Percentiles rank a stretch among this genome's conserved stretches.
phyloP scores from a whole-genome alignment of 441 rosid genomes.

The Gossypium gossypioides region DNA sequence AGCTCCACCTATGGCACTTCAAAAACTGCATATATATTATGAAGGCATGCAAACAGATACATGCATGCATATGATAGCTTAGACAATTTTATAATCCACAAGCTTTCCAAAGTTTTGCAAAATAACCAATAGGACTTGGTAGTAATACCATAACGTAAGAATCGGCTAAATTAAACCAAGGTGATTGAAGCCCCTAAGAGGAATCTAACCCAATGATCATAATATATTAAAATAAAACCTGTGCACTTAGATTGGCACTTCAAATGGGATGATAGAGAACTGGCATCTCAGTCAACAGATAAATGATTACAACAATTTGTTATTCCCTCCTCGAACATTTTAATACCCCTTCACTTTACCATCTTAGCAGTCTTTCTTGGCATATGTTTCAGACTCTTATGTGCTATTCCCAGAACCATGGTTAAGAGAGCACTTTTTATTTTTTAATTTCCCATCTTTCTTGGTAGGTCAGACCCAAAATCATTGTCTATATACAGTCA shows the following conservation, averaged over 20 bases:
- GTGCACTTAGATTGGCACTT: neutral
- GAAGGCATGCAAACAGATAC: neutral
- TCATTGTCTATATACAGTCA: neutral
- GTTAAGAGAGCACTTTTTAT: neutral
- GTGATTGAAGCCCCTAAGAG: neutral
- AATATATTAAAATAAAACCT: neutral
- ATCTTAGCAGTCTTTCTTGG: neutral
- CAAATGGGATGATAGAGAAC: neutral
- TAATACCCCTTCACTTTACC: neutral
- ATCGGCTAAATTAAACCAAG: neutral
- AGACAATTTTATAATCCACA: neutral
- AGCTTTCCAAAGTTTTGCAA: neutral
- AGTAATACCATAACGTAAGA: neutral
- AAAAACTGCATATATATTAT: neutral
- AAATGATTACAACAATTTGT: neutral
- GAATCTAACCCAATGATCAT: neutral
- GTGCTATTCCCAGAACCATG: neutral
- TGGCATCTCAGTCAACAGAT: neutral
- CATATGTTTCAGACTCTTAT: neutral
- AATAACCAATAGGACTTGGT: neutral
- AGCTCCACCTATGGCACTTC: neutral
- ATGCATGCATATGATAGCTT: neutral
- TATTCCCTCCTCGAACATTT: neutral
- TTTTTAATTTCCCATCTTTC: neutral
- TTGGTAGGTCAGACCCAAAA: neutral